A percentile compares a stretch with the other conserved stretches of the same genome.
phyloP scores from a whole-genome alignment of 805 yeast genomes.

The Candida insectalens region DNA sequence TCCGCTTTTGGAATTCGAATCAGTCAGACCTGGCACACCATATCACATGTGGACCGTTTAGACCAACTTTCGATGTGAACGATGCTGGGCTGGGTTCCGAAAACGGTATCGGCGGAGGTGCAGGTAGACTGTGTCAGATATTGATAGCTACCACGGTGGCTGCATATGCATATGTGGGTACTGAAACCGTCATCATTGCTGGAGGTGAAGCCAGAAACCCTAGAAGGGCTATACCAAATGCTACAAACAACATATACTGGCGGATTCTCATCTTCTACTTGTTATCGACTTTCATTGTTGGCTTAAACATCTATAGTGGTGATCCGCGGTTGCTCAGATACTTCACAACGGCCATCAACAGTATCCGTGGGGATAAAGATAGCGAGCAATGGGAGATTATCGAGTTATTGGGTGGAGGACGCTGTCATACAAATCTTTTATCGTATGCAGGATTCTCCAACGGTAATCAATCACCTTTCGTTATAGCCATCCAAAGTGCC shows the following conservation, averaged over 20 bases:
- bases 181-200: constrained; percentile 74
- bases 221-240: constrained; percentile 64
- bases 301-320: constrained; percentile 67
- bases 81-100: constrained; percentile 48
- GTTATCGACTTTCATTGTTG: constrained; percentile 57
- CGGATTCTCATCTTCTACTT: constrained; percentile 57
- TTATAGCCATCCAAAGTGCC: constrained; percentile 43
- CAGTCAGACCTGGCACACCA: constrained; percentile 37
- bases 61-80: constrained; percentile 61
- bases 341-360: constrained; percentile 13
- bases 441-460: constrained; percentile 30
- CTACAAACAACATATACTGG: constrained; percentile 68
- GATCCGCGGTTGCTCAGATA: constrained; percentile 64
- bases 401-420: constrained; percentile 17
- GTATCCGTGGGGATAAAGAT: constrained; percentile 19
- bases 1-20: constrained; percentile 54
- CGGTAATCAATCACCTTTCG: constrained; percentile 48
- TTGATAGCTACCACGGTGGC: constrained; percentile 55
- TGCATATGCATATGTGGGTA: constrained; percentile 71
- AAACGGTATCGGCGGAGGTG: constrained; percentile 49
- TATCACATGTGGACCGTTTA: constrained; percentile 58
- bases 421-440: constrained; percentile 16
- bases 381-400: constrained; percentile 11
- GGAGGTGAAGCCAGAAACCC: constrained; percentile 85
- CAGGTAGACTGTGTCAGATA: constrained; percentile 53